These are phyloP conservation scores for Monosporascus ibericus DNA, from an alignment of 2,329 filamentous ascomycete species.

Conservation along the genomic window DNA sequence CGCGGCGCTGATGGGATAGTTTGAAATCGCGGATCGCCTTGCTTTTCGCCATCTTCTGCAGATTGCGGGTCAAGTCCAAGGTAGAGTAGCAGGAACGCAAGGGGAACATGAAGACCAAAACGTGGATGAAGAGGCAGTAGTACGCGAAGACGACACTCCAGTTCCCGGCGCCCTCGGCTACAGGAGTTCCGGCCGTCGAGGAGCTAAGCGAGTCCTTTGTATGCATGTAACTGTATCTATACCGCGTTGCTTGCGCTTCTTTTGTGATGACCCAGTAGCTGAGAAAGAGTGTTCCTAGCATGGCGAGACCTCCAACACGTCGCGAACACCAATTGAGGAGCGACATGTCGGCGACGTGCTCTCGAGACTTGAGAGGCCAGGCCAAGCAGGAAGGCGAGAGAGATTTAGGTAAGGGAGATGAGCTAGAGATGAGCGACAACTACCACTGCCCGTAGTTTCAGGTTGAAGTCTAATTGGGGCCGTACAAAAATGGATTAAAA, in stretches of 20 bases:
- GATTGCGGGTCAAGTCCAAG: conserved; percentile 47
- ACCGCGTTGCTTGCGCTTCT: conserved; percentile 38
- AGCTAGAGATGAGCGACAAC: neutral
- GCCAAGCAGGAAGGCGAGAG: conserved; percentile 11
- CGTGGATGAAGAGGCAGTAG: conserved; percentile 60
- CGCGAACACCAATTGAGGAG: conserved; percentile 48
- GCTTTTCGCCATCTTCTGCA: conserved; percentile 40
- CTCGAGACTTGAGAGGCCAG: conserved; percentile 14
- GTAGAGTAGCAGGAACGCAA: conserved; percentile 57
- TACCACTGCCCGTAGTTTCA: no score
- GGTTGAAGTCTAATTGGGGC: no score
- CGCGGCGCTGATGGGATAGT: conserved; percentile 40
- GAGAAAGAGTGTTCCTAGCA: conserved; percentile 41
- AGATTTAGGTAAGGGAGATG: conserved; percentile 6
- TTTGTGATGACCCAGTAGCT: conserved; percentile 50
- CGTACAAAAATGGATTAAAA: no score
- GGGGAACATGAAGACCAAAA: conserved; percentile 58
- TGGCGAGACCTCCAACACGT: conserved; percentile 49
- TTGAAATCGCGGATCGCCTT: conserved; percentile 43
- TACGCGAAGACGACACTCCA: conserved; percentile 54
- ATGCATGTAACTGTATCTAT: conserved; percentile 37
- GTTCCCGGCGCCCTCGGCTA: conserved; percentile 36
- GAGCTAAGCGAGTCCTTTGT: conserved; percentile 32
- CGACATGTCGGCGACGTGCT: conserved; percentile 35
- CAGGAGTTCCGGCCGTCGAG: conserved; percentile 25